Conservation (phyloP, 108 stramenopile species). For the Fragilaria crotonensis region DNA sequence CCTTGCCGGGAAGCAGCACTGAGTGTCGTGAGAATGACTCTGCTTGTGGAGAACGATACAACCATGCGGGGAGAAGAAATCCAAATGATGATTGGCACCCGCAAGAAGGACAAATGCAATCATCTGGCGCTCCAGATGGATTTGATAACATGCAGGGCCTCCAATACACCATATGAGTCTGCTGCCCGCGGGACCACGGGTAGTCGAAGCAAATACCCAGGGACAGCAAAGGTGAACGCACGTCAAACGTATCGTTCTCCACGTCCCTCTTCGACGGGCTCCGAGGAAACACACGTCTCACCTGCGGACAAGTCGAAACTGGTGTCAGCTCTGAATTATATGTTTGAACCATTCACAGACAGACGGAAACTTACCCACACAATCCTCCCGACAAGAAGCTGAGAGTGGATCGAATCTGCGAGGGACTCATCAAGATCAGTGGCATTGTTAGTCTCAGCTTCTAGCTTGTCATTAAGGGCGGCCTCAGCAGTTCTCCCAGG, state of each 20-base stretch:
- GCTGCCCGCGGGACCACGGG: not conserved
- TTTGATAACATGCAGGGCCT: constrained; percentile 13
- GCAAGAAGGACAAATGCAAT: constrained; percentile 7
- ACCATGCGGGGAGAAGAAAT: constrained; percentile 26
- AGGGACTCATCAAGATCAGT: not conserved
- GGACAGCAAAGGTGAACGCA: constrained; percentile 9
- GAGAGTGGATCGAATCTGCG: too few species aligned
- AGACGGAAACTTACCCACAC: not conserved
- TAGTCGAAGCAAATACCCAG: constrained; percentile 21
- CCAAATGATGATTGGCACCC: not conserved
- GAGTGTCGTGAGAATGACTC: not conserved
- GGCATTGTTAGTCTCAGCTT: not conserved
- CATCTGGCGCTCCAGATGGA: not conserved
- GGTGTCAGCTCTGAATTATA: not conserved
- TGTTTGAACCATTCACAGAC: not conserved
- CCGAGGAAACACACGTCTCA: constrained; percentile 11
- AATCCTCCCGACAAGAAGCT: not conserved
- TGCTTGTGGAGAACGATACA: not conserved
- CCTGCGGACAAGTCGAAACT: not conserved
- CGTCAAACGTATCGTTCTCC: constrained; percentile 13
- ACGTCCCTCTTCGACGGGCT: not conserved
- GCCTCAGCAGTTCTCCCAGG: not conserved
- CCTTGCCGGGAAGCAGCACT: not conserved
- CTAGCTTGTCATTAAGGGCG: not conserved
- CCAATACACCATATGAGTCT: constrained; percentile 24